Evolutionary conservation across 2,329 filamentous ascomycete genomes (phyloP).

Genomic region (Periconia sp.): DNA sequence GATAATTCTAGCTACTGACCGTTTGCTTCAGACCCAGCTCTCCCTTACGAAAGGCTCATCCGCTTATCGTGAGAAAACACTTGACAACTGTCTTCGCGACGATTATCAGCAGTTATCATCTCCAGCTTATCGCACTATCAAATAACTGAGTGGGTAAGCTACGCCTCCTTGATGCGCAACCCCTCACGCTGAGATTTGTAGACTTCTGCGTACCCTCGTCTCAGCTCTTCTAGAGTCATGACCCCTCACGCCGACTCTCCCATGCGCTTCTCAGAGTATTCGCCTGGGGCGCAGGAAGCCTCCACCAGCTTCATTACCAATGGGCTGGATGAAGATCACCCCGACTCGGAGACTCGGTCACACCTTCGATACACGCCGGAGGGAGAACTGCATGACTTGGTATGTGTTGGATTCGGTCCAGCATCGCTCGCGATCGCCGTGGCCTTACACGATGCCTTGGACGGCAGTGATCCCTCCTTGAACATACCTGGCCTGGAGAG

Average conservation of each 20-base stretch:
- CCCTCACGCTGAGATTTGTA: background rate
- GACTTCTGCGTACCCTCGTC: background rate
- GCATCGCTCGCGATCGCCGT: slow-evolving; percentile 89
- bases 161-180: background rate
- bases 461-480: slow-evolving; percentile 45
- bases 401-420: slow-evolving; percentile 92
- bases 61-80: background rate
- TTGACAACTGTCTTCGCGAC: slow-evolving; percentile 7
- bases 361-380: slow-evolving; percentile 60
- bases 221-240: slow-evolving; percentile 27
- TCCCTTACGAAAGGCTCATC: background rate
- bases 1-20: slow-evolving; percentile 14
- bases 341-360: slow-evolving; percentile 45
- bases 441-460: slow-evolving; percentile 77
- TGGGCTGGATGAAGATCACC: slow-evolving; percentile 32
- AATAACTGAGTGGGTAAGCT: slow-evolving; percentile 11
- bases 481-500: slow-evolving; percentile 43
- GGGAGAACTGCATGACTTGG: slow-evolving; percentile 77
- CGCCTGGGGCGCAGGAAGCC: slow-evolving; percentile 33
- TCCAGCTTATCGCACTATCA: slow-evolving; percentile 5
- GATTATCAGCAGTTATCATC: slow-evolving; percentile 8
- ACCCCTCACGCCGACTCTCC: slow-evolving; percentile 42
- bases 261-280: slow-evolving; percentile 19
- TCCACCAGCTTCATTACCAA: slow-evolving; percentile 34
- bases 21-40: slow-evolving; percentile 8